phyloP scores from a whole-genome alignment of 2,329 filamentous ascomycete species.

The Colletotrichum graminicola region DNA sequence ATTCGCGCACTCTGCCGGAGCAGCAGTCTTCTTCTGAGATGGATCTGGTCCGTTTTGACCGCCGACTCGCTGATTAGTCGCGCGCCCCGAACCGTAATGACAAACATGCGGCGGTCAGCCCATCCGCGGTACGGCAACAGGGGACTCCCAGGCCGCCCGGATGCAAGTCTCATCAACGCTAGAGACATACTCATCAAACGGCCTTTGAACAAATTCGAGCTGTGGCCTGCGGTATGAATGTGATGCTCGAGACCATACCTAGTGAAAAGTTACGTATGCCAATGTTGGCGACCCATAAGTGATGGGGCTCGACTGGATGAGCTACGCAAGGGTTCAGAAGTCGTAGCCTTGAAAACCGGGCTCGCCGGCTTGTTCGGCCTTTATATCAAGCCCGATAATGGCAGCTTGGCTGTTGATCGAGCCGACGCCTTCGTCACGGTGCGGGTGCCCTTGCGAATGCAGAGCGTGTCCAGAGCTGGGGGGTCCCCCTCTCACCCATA shows the following conservation, averaged over 20 bases:
- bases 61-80: not conserved
- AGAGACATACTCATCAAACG: not conserved
- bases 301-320: not conserved
- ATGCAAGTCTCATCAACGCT: not conserved
- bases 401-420: not conserved
- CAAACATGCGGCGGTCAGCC: slow-evolving; percentile 18
- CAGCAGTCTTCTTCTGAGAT: not conserved
- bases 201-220: not conserved
- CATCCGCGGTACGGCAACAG: not conserved
- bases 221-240: slow-evolving; percentile 2
- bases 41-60: not conserved
- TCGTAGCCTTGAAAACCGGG: not conserved
- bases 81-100: not conserved
- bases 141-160: not conserved
- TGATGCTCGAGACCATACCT: not conserved
- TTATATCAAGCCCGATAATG: not conserved
- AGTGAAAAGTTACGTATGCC: not conserved
- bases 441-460: not conserved
- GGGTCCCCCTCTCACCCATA: not conserved
- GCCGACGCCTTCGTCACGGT: not conserved
- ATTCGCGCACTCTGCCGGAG: not conserved
- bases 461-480: not conserved
- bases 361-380: too few species aligned
- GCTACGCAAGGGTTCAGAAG: not conserved
- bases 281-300: not conserved